Base-by-base conservation (phyloP, 2,329 filamentous ascomycete genomes). In the Talaromyces sp. region DNA sequence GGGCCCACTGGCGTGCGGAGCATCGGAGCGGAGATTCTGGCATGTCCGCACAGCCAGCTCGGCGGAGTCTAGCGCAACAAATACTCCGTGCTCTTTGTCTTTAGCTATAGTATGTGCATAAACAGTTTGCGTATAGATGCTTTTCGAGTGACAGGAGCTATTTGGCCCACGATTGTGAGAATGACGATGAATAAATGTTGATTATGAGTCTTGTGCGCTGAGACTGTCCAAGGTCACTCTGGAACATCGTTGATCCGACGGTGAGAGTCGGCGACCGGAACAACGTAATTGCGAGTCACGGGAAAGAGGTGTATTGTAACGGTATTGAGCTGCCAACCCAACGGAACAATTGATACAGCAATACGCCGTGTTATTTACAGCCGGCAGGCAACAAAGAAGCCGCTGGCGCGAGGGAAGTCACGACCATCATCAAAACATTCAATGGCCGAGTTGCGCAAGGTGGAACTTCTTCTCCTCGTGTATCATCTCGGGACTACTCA, bases 11-110 rank as follows among this genome's bases (percentile, higher is more conserved):
- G 50, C 50, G 39, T 22, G 59, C 45, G 59, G 45, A 61, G 59
- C 59, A 61, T 61, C 59, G 59, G 59, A 50, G 59, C 59, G 33
- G 58, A 60, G 58, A 60, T 60, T 48, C 58, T 48, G 41, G 27
- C 19, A 48, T 48, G 11, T 33, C 58, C 58, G 58, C 41, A 27
- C 39, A 45, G 57, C 39, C 31, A 54, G 50, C 8, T 11, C 50
- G n/a, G 22, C 41, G 57, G 57, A 60, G 57, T 60, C 58, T 7
- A 33, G n/a, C 31, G 16, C 50, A 54, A 54, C 31, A 54, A 10
- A 35, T 54, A 54, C 50, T 54, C 50, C 50, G 50, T 54, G 48
- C 24, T 33, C 24, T 27, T 27, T 31, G 47, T 24, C 27, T 31
- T 31, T 48, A 5, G 3, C 3, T 24, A 11, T 47, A 11, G 19